Percentiles rank a stretch among this genome's conserved stretches.
Conservation (phyloP, 768 basidiomycete genomes). For the Omphalotus guepiniiformis region DNA sequence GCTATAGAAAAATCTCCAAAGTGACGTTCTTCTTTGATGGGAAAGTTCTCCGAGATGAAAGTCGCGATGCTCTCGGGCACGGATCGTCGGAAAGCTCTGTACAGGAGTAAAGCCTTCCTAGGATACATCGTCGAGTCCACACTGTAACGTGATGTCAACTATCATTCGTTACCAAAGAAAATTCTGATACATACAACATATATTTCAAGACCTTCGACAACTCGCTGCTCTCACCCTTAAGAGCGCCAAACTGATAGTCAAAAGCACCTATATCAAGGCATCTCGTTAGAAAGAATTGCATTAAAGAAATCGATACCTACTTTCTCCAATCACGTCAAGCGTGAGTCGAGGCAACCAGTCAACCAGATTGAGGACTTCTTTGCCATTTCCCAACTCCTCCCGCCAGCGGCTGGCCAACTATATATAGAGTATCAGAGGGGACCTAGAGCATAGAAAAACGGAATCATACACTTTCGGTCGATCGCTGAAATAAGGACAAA, state of each 20-base stretch:
- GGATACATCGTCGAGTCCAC: not conserved
- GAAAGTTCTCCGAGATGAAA: not conserved
- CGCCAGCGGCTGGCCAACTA: constrained; percentile 17
- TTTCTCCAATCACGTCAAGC: constrained; percentile 31
- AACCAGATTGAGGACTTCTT: constrained; percentile 18
- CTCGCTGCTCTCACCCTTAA: constrained; percentile 1
- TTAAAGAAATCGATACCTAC: constrained; percentile 12
- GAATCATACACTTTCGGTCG: constrained; percentile 14
- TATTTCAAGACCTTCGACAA: not conserved
- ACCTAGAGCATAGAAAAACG: not conserved
- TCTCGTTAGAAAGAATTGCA: not conserved
- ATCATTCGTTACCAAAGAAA: not conserved
- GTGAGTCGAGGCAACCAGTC: constrained; percentile 26
- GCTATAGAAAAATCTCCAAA: not conserved
- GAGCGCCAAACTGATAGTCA: constrained; percentile 21
- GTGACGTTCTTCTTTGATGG: not conserved
- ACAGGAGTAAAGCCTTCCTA: not conserved
- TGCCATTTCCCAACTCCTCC: not conserved
- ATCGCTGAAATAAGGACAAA: constrained; percentile 22
- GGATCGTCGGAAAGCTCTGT: not conserved
- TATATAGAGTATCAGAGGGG: constrained; percentile 12
- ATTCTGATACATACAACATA: constrained; percentile 6
- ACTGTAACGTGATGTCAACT: not conserved
- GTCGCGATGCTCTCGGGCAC: not conserved
- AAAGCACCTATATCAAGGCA: constrained; percentile 20